phyloP scores from a whole-genome alignment of 306 rosid genomes.

The Luffa acutangula region DNA sequence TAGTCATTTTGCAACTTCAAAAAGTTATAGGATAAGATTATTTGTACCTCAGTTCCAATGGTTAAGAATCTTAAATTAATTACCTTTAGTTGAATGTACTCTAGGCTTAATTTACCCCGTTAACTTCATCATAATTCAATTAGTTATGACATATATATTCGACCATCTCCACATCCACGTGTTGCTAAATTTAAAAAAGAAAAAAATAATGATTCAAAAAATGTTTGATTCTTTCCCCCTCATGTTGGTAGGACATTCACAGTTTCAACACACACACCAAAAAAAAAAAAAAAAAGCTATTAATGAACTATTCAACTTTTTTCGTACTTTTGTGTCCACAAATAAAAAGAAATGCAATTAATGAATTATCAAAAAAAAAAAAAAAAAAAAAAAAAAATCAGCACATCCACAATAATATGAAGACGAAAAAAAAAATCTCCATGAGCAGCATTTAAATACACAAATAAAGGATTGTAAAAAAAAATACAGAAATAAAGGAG shows the following conservation, averaged over 20 bases:
- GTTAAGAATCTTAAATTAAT: too few species aligned
- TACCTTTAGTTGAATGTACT: too few species aligned
- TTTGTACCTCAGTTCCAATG: too few species aligned
- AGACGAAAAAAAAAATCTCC: not conserved
- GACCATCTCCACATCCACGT: too few species aligned
- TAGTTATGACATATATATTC: too few species aligned
- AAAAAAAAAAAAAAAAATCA: conserved; percentile 2
- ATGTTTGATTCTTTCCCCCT: too few species aligned
- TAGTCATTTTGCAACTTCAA: not conserved
- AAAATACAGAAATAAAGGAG: not conserved
- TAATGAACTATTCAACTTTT: not conserved
- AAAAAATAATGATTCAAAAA: too few species aligned
- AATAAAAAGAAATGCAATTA: not conserved
- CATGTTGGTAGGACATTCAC: too few species aligned
- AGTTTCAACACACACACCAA: not conserved
- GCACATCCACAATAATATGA: not conserved
- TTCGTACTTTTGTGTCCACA: not conserved
- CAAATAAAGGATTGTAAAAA: not conserved
- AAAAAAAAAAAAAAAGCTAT: not conserved
- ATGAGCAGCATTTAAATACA: not conserved
- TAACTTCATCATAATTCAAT: too few species aligned
- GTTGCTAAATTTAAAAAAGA: too few species aligned
- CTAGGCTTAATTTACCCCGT: too few species aligned
- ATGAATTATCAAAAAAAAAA: not conserved
- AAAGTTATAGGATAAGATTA: not conserved